Conservation (phyloP, 2,329 filamentous ascomycete species). For the Diaporthe batatas region DNA sequence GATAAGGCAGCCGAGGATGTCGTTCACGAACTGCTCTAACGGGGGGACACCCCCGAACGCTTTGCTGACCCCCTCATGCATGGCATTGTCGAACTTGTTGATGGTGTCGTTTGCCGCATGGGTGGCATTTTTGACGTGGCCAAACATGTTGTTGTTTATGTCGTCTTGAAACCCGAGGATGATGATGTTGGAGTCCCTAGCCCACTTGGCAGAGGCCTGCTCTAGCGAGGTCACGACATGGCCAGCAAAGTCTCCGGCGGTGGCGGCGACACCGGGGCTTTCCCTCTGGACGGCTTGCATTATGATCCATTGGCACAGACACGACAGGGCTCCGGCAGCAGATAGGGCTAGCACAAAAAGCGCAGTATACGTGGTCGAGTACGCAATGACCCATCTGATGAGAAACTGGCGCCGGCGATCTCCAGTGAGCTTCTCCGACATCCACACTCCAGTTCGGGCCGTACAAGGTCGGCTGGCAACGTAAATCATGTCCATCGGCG, state of each 20-base stretch:
- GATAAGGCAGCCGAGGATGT: conserved; percentile 88
- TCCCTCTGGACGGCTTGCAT: conserved; percentile 79
- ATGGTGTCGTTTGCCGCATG: conserved; percentile 87
- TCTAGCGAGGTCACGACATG: conserved; percentile 81
- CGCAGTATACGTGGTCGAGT: conserved; percentile 86
- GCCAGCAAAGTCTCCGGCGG: conserved; percentile 84
- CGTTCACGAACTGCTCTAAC: conserved; percentile 77
- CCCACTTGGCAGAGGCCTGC: conserved; percentile 82
- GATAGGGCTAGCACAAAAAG: conserved; percentile 89
- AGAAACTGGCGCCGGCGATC: conserved; percentile 75
- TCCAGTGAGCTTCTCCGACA: conserved; percentile 72
- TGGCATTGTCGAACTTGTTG: conserved; percentile 83
- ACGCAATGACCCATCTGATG: conserved; percentile 85
- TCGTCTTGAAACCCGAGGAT: conserved; percentile 68
- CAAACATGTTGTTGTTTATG: conserved; percentile 87
- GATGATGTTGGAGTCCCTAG: conserved; percentile 79
- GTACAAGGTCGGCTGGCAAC: conserved; percentile 86
- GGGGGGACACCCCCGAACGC: conserved; percentile 72
- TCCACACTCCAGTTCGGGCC: conserved; percentile 77
- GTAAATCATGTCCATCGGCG: conserved; percentile 90
- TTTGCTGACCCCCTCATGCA: conserved; percentile 78
- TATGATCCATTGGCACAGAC: conserved; percentile 85
- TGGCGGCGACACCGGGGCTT: conserved; percentile 78
- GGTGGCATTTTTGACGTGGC: conserved; percentile 89
- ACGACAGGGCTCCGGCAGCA: conserved; percentile 84